Evolutionary conservation across 176 grass and related monocot genomes (phyloP).

Genomic region (Thinopyrum elongatum): DNA sequence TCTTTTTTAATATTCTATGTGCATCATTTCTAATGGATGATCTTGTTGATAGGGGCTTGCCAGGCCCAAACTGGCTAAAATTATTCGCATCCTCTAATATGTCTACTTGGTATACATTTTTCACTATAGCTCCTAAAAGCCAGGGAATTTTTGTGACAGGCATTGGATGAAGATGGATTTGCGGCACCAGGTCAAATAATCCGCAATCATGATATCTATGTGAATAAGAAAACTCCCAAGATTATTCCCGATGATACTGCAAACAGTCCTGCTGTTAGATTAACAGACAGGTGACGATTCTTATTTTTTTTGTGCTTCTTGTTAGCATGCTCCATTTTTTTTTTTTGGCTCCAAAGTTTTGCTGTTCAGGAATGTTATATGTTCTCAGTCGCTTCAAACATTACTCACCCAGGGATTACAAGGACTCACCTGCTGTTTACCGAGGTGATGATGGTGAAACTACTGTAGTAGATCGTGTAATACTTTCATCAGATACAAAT

Average conservation of each 20-base stretch:
- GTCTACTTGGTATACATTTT: not conserved
- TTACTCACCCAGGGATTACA: slow-evolving; percentile 49
- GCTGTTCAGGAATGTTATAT: slow-evolving; percentile 1
- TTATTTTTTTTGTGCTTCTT: not conserved
- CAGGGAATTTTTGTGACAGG: slow-evolving; percentile 29
- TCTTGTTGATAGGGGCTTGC: not conserved
- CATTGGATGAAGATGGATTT: slow-evolving; percentile 82
- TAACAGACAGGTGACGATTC: slow-evolving; percentile 41
- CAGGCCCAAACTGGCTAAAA: not conserved
- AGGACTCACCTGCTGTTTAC: slow-evolving; percentile 46
- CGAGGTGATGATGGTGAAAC: slow-evolving; percentile 83
- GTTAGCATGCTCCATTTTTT: slow-evolving; percentile 19
- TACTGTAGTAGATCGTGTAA: slow-evolving; percentile 75
- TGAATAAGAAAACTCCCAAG: slow-evolving; percentile 62
- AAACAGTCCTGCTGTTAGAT: not conserved
- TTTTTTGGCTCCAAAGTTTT: not conserved
- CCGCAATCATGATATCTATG: slow-evolving; percentile 81
- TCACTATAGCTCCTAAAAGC: not conserved
- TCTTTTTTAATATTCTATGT: not conserved
- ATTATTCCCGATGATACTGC: not conserved
- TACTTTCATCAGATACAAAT: slow-evolving; percentile 75
- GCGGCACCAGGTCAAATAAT: slow-evolving; percentile 82
- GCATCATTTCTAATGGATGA: not conserved
- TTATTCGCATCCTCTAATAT: not conserved
- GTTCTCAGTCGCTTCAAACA: not conserved